Evolutionary conservation across 257 asterid species (phyloP).

Genomic region (Jacaranda copaia): DNA sequence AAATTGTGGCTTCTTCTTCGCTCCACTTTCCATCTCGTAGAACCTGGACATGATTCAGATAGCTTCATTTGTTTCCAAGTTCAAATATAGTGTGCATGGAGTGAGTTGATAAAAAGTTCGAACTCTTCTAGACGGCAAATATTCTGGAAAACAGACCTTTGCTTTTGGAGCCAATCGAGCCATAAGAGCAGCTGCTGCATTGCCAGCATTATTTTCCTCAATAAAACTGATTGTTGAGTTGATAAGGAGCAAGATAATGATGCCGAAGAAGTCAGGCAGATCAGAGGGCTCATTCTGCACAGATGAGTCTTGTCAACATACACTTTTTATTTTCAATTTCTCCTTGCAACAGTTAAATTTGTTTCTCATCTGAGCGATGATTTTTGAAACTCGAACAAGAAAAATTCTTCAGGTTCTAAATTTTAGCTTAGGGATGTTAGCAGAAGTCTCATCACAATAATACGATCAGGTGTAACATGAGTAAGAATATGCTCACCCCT

Average conservation of each 20-base stretch:
- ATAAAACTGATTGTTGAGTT: conserved; percentile 68
- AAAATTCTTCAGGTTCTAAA: too few relatives aligned
- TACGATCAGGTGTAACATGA: neutral
- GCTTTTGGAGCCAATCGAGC: conserved; percentile 73
- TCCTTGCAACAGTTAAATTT: neutral
- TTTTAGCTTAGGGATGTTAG: too few relatives aligned
- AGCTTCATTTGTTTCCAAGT: neutral
- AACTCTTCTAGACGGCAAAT: neutral
- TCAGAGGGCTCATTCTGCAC: conserved; percentile 53
- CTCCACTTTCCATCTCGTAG: conserved; percentile 66
- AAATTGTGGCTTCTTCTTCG: conserved; percentile 49
- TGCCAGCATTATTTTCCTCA: conserved; percentile 73
- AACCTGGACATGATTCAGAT: conserved; percentile 43
- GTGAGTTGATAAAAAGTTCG: neutral
- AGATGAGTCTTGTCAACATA: neutral
- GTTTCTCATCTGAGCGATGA: neutral
- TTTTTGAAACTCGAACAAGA: neutral
- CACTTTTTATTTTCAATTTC: neutral
- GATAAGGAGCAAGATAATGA: conserved; percentile 54
- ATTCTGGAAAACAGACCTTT: conserved; percentile 44
- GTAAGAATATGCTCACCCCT: conserved; percentile 49
- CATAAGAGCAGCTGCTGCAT: conserved; percentile 78
- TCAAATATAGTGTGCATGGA: neutral
- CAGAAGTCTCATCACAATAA: neutral
- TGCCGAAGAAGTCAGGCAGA: conserved; percentile 60